A percentile compares a stretch with the other conserved stretches of the same genome.
These are phyloP conservation scores for Auricularia sp. DNA, from an alignment of 768 basidiomycete genomes.

Conservation along the genomic window DNA sequence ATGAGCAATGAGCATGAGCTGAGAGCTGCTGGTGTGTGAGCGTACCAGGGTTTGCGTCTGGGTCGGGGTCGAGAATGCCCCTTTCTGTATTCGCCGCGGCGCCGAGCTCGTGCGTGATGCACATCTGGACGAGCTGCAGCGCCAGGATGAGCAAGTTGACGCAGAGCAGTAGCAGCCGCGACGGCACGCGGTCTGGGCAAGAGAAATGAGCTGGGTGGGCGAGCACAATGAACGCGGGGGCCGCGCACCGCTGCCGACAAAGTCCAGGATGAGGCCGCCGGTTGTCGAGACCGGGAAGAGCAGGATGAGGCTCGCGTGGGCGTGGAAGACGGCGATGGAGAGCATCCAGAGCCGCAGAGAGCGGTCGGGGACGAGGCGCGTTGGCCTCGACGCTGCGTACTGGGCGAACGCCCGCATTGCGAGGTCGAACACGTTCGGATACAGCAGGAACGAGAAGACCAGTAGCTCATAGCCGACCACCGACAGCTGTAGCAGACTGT, in stretches of 20 bases:
- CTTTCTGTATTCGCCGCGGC: background rate
- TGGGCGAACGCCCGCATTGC: background rate
- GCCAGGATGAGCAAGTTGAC: background rate
- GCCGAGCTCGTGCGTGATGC: background rate
- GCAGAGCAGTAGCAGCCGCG: background rate
- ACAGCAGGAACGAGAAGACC: background rate
- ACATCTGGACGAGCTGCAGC: background rate
- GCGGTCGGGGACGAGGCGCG: background rate
- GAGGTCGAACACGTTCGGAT: background rate
- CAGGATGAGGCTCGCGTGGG: background rate
- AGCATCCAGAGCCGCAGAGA: background rate
- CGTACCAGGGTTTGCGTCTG: background rate
- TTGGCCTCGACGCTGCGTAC: background rate
- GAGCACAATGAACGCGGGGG: background rate
- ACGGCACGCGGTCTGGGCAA: background rate
- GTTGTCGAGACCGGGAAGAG: background rate
- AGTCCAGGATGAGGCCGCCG: background rate
- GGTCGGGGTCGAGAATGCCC: background rate
- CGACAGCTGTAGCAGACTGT: background rate
- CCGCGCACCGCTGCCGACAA: background rate
- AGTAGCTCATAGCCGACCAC: background rate
- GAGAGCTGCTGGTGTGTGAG: background rate
- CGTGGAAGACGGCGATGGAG: background rate
- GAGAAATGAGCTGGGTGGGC: background rate
- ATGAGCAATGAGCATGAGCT: background rate